Percentiles rank a stretch among this genome's conserved stretches.
Conservation (phyloP, 1,284 basidiomycete species). For the Pseudozyma flocculosa region DNA sequence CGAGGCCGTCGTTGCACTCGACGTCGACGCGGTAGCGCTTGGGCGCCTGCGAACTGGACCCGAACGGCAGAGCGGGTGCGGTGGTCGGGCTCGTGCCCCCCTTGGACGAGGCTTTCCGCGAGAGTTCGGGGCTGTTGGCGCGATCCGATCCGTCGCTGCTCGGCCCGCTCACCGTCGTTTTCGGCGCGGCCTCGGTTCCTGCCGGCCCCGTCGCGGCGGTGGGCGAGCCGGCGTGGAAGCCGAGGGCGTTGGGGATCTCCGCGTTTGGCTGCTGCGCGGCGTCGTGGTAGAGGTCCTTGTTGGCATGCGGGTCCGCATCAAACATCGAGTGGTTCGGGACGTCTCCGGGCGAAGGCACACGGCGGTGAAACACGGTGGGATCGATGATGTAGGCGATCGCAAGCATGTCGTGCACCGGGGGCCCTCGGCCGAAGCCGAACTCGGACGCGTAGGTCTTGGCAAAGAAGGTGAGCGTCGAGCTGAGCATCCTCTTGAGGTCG, state of each 20-base stretch:
- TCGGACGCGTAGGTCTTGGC: constrained; percentile 37
- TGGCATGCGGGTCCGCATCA: constrained; percentile 28
- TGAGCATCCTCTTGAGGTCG: constrained; percentile 29
- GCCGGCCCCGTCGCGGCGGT: too few relatives aligned
- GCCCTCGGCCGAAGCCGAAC: constrained; percentile 45
- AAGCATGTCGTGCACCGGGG: constrained; percentile 50
- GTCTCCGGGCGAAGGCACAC: constrained; percentile 29
- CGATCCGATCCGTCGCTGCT: too few relatives aligned
- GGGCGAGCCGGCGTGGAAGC: constrained; percentile 5
- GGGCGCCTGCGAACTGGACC: constrained; percentile 6
- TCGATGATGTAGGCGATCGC: constrained; percentile 48
- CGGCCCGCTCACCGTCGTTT: too few relatives aligned
- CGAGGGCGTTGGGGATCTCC: constrained; percentile 10
- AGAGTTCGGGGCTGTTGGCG: too few relatives aligned
- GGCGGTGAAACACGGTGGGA: constrained; percentile 41
- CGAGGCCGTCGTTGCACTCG: constrained; percentile 32
- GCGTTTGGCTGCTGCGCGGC: neutral
- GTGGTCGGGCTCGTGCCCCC: too few relatives aligned
- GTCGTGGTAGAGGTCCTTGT: constrained; percentile 6
- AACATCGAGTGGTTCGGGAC: constrained; percentile 14
- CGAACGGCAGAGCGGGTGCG: too few relatives aligned
- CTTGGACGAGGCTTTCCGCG: too few relatives aligned
- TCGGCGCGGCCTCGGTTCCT: too few relatives aligned
- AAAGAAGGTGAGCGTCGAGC: constrained; percentile 45
- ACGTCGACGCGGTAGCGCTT: constrained; percentile 44